Evolutionary conservation across 2,329 filamentous ascomycete species (phyloP), one percentile per base, ranked within the genome.

Genomic region (Fusarium duplospermum): DNA sequence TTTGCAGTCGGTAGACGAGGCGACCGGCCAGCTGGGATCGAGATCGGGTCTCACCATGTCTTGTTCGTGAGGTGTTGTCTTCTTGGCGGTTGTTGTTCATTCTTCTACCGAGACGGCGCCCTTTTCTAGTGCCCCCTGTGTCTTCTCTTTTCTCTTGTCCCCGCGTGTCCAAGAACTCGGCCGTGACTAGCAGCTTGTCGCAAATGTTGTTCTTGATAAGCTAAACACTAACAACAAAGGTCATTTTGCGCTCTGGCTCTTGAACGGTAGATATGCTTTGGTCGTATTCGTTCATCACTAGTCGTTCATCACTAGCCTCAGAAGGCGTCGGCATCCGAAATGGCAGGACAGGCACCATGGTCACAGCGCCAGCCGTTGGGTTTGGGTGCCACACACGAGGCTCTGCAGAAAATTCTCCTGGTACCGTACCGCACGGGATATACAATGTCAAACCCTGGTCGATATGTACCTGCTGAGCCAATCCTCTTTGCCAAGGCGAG

Each of bases 291-390:
- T 62, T 62, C 45, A 62, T n/a, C 45, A 20, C 38, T 38, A 67
- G 47, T 24, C 24, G 24, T 24, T 24, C 24, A 24, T 24, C 60
- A 22, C 40, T 40, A 67, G 50, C 67, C 58, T 36, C 27, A 50
- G 27, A 67, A 50, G 64, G 64, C 67, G 59, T 60, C 59, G 56
- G 45, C 56, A 59, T 64, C 69, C 66, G 69, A 71, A 62, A 71
- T 69, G 62, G 50, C 69, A 68, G 62, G 69, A 62, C 62, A 56
- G 57, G 29, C n/a, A 60, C 65, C 61, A 69, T 65, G 33, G 65
- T 64, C 69, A 47, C 42, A 35, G 47, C 33, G 61, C 24, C 20
- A 27, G 33, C 45, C n/a, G 40, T 24, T 63, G 22, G 45, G 35
- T 58, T 58, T 36, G 22, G 31, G 61, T 68, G 65, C 68, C 68